Base-by-base conservation (phyloP, 2,329 filamentous ascomycete species). In the Colletotrichum acutatum region DNA sequence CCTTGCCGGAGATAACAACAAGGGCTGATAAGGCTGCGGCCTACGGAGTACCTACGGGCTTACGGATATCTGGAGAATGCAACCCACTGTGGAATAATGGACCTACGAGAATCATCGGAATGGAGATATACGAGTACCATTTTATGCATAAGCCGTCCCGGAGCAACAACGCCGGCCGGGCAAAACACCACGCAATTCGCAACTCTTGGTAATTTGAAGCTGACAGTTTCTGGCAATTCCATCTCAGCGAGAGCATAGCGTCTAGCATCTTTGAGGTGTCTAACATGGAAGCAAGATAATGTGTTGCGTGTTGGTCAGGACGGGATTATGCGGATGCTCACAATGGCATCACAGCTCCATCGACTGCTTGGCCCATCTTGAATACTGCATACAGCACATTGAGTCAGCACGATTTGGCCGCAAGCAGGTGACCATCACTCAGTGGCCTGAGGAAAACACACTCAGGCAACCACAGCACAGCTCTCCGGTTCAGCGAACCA, bases 1-100 rank as follows among this genome's bases (percentile, higher is more conserved):
- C 67, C 71, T 73, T 73, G 66, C 57, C 60, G 61, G 67, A 42
- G 49, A 66, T 37, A 28, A 66, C 54, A 19, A n/a, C 26, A 30
- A 22, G 22, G 22, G 28, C 14, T 24, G 34, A 14, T 24, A 70
- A 46, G 34, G 66, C 53, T 34, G 32, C 32, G 32, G 5, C 3
- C 32, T 34, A 34, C 32, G 32, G 32, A 34, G 32, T 34, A 34
- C 11, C 32, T 42, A 42, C 24, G 61, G 19, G 65, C 53, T 68
- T 6, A 26, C n/a, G 32, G 32, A 34, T 34, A 34, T 34, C 30
- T 59, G 26, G 57, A 19, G 61, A 30, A 26, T 26, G 30, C 8
- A 28, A 37, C 28, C 16, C 46, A 42, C 57, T 54, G 24, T 24
- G 22, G 30, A 26, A 16, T 42, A 42, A 14, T 16, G 37, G 16